Conservation (phyloP, 768 basidiomycete species). For the Lactarius psammicola region DNA sequence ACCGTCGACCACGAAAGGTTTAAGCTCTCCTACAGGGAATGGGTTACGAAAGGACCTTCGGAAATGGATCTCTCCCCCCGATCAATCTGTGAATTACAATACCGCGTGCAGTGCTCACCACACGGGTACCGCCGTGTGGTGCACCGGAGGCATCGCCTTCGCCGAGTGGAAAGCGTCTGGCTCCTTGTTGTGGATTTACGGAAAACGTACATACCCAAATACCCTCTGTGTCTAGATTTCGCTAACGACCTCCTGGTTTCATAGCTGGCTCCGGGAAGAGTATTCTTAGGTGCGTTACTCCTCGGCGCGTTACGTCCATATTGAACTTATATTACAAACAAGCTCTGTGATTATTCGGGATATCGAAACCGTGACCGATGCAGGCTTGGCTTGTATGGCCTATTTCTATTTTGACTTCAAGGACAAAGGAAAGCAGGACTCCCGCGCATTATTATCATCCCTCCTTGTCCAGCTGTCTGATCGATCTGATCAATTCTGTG, state of each 20-base stretch:
- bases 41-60: background rate
- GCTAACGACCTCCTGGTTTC: no score
- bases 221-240: no score
- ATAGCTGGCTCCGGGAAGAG: no score
- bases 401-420: background rate
- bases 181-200: no score
- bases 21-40: background rate
- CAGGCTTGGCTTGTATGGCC: background rate
- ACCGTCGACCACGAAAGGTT: background rate
- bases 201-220: no score
- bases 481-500: background rate
- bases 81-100: no score
- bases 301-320: background rate
- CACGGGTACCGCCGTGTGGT: background rate
- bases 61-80: no score
- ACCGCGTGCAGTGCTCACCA: background rate
- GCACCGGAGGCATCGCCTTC: background rate
- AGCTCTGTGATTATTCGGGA: background rate
- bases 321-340: background rate
- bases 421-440: no score
- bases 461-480: background rate
- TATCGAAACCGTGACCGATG: background rate
- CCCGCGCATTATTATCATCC: background rate
- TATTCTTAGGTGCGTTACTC: background rate
- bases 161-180: background rate